Evolutionary conservation across 768 basidiomycete species (phyloP), one percentile per base, ranked within the genome.

Genomic region (Lactifluus rugatus): DNA sequence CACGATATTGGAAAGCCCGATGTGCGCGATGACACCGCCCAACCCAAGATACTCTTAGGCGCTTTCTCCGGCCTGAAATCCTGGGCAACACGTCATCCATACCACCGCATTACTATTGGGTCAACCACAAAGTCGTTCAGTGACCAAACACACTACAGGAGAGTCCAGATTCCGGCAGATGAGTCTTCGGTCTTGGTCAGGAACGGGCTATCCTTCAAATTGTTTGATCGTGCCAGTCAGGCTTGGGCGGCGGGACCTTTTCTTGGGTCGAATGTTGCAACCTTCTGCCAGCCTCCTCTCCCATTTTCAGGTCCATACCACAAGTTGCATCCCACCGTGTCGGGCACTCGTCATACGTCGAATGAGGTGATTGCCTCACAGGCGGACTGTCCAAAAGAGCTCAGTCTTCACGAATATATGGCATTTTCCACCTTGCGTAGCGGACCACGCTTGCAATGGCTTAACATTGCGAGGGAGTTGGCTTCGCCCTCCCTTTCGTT

Each of bases 381-480:
- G 6, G 66, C 81, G 19, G 70, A 62, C 19, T 42, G 41, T n/a
- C 41, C 41, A 9, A 13, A 19, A 3, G 41, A 42, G 41, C 7
- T 21, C 7, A 42, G 41, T 8, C 57, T 78, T 1, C 77, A 81
- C 31, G 79, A 81, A 57, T 75, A 69, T 32, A 67, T 74, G 14
- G 70, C 75, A 0, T 81, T 80, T 48, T 74, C 71, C 14, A 67
- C 70, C 48, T 59, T 81, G 37, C 76, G 81, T 6, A 72, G 74
- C 42, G 81, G 80, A 0, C 56, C 68, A 0, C 64, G 54, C 1
- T 57, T 81, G 0, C 79, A 81, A 52, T 80, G 78, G 79, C 67
- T 73, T 41, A 81, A 81, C 56, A 73, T 42, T 7, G 8, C 41
- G 10, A 42, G 41, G 41, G 41, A 42, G 10, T 3, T 42, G 17